Percentiles rank a stretch among this genome's conserved stretches.
These are phyloP conservation scores for Breynia disticha DNA, from an alignment of 441 rosid genomes.

Conservation along the genomic window DNA sequence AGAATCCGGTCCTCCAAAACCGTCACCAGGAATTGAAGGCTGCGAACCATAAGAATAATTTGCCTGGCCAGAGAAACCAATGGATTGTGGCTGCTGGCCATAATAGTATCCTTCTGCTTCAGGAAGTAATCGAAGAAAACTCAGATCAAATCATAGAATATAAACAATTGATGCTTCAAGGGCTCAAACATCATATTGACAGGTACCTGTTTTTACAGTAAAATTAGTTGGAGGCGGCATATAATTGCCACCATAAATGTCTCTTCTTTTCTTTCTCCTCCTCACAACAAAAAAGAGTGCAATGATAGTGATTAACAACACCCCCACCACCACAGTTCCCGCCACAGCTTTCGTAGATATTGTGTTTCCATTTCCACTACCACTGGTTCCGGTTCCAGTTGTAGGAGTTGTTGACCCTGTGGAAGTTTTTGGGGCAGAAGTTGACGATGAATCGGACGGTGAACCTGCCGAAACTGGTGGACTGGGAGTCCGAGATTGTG, in stretches of 20 bases:
- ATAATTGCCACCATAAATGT: slow-evolving; percentile 22
- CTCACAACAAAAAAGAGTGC: slow-evolving; percentile 23
- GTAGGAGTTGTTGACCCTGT: slow-evolving; percentile 4
- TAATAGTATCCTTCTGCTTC: slow-evolving; percentile 40
- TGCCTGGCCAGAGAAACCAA: slow-evolving; percentile 25
- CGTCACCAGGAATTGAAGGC: slow-evolving; percentile 26
- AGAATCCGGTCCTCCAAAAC: slow-evolving; percentile 43
- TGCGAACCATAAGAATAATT: slow-evolving; percentile 28
- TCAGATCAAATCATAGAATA: background rate
- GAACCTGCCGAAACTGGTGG: slow-evolving; percentile 6
- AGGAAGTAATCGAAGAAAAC: slow-evolving; percentile 1
- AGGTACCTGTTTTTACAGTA: slow-evolving; percentile 40
- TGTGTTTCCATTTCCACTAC: slow-evolving; percentile 7
- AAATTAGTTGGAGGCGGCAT: slow-evolving; percentile 33
- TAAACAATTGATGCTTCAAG: background rate
- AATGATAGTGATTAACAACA: slow-evolving; percentile 32
- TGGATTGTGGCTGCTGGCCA: slow-evolving; percentile 24
- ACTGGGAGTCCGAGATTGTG: background rate
- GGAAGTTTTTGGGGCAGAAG: slow-evolving; percentile 11
- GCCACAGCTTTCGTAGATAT: slow-evolving; percentile 10
- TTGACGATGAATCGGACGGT: slow-evolving; percentile 9
- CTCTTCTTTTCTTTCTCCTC: slow-evolving; percentile 31
- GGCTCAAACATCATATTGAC: background rate
- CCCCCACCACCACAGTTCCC: slow-evolving; percentile 30
- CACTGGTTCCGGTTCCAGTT: slow-evolving; percentile 4